Evolutionary conservation across 164 flowering plant genomes (phyloP).

Genomic region (Piper betle): DNA sequence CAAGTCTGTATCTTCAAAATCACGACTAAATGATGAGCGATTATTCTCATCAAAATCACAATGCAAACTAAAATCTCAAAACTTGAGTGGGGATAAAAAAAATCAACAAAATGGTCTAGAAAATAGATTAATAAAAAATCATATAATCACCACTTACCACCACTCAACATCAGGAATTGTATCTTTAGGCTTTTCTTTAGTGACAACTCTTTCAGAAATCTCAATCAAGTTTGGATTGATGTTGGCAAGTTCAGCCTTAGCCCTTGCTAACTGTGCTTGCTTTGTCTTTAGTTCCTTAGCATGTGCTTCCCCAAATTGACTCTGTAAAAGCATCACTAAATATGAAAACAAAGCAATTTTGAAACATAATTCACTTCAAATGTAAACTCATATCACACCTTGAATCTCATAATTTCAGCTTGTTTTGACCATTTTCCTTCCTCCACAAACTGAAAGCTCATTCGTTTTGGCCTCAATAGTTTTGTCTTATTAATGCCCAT

Average conservation of each 20-base stretch:
- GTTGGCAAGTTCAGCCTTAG: conserved; percentile 67
- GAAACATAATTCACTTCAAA: background rate
- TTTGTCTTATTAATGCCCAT: conserved; percentile 87
- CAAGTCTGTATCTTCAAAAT: too few species aligned
- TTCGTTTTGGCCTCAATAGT: conserved; percentile 81
- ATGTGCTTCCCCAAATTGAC: conserved; percentile 96
- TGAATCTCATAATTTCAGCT: conserved; percentile 70
- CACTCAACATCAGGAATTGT: conserved; percentile 86
- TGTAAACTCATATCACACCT: conserved; percentile 32
- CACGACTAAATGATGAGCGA: too few species aligned
- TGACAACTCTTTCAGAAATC: conserved; percentile 69
- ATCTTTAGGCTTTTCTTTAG: conserved; percentile 80
- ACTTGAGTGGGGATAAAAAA: too few species aligned
- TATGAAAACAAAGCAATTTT: background rate
- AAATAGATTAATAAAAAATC: too few species aligned
- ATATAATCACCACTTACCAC: conserved; percentile 48
- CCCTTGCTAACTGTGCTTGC: conserved; percentile 86
- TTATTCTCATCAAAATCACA: too few species aligned
- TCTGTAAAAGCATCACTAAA: conserved; percentile 19
- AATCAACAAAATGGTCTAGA: too few species aligned
- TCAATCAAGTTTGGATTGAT: conserved; percentile 96
- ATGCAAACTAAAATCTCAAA: too few species aligned
- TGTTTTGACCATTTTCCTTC: conserved; percentile 97
- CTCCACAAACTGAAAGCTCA: conserved; percentile 91
- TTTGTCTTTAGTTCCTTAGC: conserved; percentile 85